Conservation (phyloP, 352 stramenopile species). For the Chrysophaeum taylorii region DNA sequence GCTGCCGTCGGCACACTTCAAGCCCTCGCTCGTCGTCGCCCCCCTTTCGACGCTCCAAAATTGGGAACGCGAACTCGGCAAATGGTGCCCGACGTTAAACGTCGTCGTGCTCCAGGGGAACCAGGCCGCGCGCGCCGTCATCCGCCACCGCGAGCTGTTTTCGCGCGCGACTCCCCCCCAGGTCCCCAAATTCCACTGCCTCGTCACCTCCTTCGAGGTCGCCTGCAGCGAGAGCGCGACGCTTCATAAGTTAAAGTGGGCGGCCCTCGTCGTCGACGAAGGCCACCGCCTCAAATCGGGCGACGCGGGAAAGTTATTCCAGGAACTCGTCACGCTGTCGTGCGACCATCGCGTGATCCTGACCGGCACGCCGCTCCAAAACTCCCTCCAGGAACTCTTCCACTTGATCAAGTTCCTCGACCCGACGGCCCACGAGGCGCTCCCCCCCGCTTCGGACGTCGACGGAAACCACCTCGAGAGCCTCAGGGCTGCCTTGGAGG, state of each 20-base stretch:
- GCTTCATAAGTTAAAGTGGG: conserved; percentile 75
- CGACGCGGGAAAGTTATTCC: not conserved
- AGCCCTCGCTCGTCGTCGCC: conserved; percentile 95
- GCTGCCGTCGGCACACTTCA: conserved; percentile 27
- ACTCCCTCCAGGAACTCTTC: conserved; percentile 96
- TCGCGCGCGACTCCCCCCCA: conserved; percentile 78
- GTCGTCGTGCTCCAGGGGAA: conserved; percentile 61
- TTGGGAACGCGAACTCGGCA: conserved; percentile 94
- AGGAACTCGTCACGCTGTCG: not conserved
- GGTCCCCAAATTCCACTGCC: conserved; percentile 65
- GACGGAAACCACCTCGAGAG: conserved; percentile 77
- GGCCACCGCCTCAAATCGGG: conserved; percentile 93
- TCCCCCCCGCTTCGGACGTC: conserved; percentile 53
- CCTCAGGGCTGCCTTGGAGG: conserved; percentile 68
- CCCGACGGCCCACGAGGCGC: conserved; percentile 74
- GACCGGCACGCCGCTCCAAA: conserved; percentile 86
- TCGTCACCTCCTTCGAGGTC: conserved; percentile 96
- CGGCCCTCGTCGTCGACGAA: conserved; percentile 96
- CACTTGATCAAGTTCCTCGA: conserved; percentile 85
- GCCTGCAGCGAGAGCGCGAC: conserved; percentile 72
- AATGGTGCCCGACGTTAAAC: conserved; percentile 65
- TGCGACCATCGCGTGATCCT: conserved; percentile 56
- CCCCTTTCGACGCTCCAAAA: conserved; percentile 96
- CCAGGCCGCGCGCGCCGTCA: conserved; percentile 79
- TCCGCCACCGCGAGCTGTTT: conserved; percentile 68